Evolutionary conservation across 1,139 yeast species (phyloP), one percentile per base, ranked within the genome.

Genomic region (Sugiyamaella neomexicana): DNA sequence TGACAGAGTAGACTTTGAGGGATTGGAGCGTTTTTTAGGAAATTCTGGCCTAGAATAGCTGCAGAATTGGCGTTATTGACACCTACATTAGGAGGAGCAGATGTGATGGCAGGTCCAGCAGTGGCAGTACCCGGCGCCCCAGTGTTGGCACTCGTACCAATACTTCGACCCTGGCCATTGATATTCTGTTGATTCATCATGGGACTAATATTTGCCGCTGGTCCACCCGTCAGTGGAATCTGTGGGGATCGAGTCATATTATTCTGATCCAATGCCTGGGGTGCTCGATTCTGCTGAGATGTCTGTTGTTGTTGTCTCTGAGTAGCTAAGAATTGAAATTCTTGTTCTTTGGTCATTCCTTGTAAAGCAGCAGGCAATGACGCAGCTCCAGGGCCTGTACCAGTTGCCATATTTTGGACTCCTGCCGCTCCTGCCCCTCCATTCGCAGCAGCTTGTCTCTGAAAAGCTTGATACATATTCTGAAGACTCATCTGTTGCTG

Each of bases 1-100:
- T 81, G 81, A 50, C 80, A 77, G 46, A 90, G 72, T 42, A 90
- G 69, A 5, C 83, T 82, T n/a, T 80, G 82, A 1, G 97, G 97
- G 52, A 90, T 88, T 2, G 41, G 36, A 13, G 81, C 73, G 47
- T 80, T 81, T 59, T 79, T 80, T 65, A 80, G 70, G 54, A 78
- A 78, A 8, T 68, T 60, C 31, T 67, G 55, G 47, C 67, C 69
- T 55, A 70, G 46, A 70, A 73, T 15, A 70, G 72, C 49, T 77
- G 80, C 57, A 2, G 44, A 15, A 46, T 45, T 46, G 8, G 50
- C 31, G 6, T 17, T 44, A 38, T n/a, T n/a, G 36, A n/a, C 36
- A 10, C 36, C 36, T 31, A 31, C 25, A 20, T 29, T 12, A 13
- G 38, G 38, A n/a, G 38, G 38, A 13, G 16, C 38, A 34, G 38